Base-by-base conservation (phyloP, 768 basidiomycete species). In the Agrocybe praecox region DNA sequence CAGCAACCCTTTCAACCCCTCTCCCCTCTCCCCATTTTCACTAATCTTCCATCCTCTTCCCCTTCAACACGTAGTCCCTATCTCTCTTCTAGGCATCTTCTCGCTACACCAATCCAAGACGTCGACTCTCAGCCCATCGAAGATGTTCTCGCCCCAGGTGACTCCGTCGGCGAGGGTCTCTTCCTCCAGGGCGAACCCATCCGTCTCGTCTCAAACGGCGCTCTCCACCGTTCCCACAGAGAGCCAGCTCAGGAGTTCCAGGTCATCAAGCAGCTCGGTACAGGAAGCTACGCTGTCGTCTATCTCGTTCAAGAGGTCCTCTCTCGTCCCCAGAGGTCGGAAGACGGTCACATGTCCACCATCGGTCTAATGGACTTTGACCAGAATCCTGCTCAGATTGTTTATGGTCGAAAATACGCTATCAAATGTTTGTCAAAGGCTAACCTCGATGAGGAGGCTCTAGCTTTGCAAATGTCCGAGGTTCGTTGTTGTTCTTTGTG, bases 391-490 rank as follows among this genome's bases (percentile, higher is more conserved):
- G 60, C 78, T 34, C 70, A 75, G 48, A 75, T 76, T 19, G 72
- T 77, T 14, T 91, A 93, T 61, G 92, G 91, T 21, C 82, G 88
- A 55, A 85, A 94, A 68, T 92, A 87, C 72, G 97, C 97, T n/a
- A 84, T 98, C 75, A 98, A 99, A 80, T 91, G 93, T 72, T 79
- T 98, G 61, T 94, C 92, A 70, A 98, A 98, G 74, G 90, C 88
- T 51, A 90, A 98, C 78, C 87, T 97, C 59, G 87, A 92, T 73
- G 83, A 88, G 63, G 95, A 96, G 52, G 89, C 90, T 62, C 79
- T 97, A 65, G 84, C 81, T 32, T 86, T 95, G 6, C 97, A 98
- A 74, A 83, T 96, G 76, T 86, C 92, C 65, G 96, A 98, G 85
- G 92, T 90, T 61, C 40, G 76, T 73, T 43, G 18, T 33, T 29